Evolutionary conservation across 768 basidiomycete genomes (phyloP), one percentile per base, ranked within the genome.

Genomic region (Serendipita sp.): DNA sequence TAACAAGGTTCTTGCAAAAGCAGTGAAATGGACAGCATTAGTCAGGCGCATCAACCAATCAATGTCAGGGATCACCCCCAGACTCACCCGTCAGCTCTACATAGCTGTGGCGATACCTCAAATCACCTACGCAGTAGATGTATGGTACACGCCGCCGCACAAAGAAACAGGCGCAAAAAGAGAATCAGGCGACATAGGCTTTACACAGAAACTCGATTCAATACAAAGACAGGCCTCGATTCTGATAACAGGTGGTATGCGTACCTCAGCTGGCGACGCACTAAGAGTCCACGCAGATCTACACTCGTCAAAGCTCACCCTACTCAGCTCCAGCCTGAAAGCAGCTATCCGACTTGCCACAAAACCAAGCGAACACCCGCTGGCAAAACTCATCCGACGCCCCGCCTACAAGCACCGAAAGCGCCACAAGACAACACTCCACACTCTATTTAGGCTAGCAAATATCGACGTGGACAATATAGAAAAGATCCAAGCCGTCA

Each of bases 91-190:
- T 0, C 60, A 63, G 1, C 45, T 71, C 0, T 71, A 71, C 61
- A 62, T 64, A 0, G 41, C 64, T 0, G 63, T 70, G 0, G 71
- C 67, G 0, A 50, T 70, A 0, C 72, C 71, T 0, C 61, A 63
- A 17, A 68, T 72, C 61, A 20, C 66, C 0, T 72, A 73, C 30
- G 69, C 62, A 0, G 67, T 62, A 0, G 61, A 61, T 30, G 61
- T 61, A 14, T 61, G 61, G 61, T 61, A 42, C 61, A 44, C 7
- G 14, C 61, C 61, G 7, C 7, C 43, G 14, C 26, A 41, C 11
- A 20, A 7, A 5, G 7, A 22, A 13, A 16, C 3, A 0, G 0
- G n/a, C 0, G 26, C 20, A 1, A 43, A 24, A 16, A n/a, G 5
- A 2, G 5, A 33, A 3, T 13, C n/a, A 11, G 66, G 66, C 0